Conservation (phyloP, 75 land plant species). For the Chamaecyparis obtusa region DNA sequence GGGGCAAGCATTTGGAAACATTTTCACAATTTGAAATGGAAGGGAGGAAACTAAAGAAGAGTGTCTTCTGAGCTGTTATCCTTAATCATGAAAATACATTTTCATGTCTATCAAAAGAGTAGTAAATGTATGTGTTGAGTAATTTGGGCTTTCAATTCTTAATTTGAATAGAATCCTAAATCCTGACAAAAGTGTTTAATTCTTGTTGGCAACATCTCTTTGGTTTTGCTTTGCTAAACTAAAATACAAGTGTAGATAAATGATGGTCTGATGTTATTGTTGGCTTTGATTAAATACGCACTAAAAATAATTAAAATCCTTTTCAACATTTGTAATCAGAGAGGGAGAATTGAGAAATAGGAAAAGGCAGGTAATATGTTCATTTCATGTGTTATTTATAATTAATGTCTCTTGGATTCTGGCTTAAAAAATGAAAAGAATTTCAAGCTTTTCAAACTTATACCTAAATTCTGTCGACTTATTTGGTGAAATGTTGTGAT, state of each 20-base stretch:
- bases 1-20: background rate
- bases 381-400: background rate
- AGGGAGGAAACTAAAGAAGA: background rate
- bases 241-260: background rate
- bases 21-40: background rate
- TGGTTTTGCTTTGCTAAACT: background rate
- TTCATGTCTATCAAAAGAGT: too few relatives aligned
- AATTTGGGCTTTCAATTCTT: background rate
- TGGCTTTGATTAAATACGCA: background rate
- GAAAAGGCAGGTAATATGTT: background rate
- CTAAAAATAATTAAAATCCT: background rate
- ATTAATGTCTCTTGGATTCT: background rate
- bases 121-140: background rate
- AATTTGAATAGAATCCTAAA: background rate
- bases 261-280: background rate
- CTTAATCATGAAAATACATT: background rate
- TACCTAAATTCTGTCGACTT: background rate
- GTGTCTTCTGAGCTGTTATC: background rate
- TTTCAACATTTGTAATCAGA: background rate
- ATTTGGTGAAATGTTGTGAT: background rate
- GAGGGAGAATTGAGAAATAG: background rate
- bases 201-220: background rate
- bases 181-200: background rate
- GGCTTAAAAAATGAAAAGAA: background rate
- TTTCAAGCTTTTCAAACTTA: background rate